Evolutionary conservation across 108 stramenopile species (phyloP).

Genomic region (Epithemia pelagica): DNA sequence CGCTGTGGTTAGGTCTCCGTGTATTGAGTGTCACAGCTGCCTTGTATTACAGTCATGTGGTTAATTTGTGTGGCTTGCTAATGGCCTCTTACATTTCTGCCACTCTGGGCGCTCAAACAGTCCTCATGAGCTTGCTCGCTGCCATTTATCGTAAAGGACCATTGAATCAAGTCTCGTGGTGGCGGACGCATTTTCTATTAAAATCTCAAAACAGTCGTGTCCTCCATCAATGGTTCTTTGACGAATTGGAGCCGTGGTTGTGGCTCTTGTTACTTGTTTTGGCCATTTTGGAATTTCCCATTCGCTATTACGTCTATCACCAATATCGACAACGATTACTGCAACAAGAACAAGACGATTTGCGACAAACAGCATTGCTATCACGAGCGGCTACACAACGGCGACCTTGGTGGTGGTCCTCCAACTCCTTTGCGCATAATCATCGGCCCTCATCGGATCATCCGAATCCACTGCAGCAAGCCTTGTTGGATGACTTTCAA

Average conservation of each 20-base stretch:
- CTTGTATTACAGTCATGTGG: neutral
- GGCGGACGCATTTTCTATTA: too few relatives aligned
- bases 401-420: conserved; percentile 12
- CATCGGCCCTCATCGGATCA: neutral
- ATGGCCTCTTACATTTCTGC: neutral
- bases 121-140: neutral
- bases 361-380: neutral
- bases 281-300: neutral
- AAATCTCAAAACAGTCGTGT: too few relatives aligned
- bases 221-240: neutral
- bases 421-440: neutral
- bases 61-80: neutral
- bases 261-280: neutral
- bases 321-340: neutral
- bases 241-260: neutral
- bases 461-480: neutral
- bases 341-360: conserved; percentile 8
- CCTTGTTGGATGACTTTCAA: neutral
- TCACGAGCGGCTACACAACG: neutral
- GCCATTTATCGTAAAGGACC: neutral
- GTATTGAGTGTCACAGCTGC: neutral
- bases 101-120: neutral
- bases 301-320: neutral
- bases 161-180: too few relatives aligned
- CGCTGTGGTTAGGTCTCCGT: neutral